Evolutionary conservation across 768 basidiomycete genomes (phyloP), one percentile per base, ranked within the genome.

Genomic region (Clitopilus hobsonii): DNA sequence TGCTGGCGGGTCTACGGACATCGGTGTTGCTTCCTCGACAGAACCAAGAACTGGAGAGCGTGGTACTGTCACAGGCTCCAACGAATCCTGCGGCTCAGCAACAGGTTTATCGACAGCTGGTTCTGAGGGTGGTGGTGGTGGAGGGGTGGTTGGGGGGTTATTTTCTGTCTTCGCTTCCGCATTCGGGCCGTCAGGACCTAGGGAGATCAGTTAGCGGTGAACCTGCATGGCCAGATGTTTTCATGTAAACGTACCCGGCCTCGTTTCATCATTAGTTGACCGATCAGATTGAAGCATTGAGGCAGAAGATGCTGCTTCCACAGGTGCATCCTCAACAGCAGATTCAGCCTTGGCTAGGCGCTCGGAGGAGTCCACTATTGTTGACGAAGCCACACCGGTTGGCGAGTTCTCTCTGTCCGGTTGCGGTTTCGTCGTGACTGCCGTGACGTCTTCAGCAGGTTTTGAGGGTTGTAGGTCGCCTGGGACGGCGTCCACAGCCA

Each of bases 1-100:
- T 23, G 57, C 45, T 7, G 51, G 47, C 14, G 59, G 61, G 49
- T 63, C 61, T 4, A 58, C 45, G 24, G 52, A 38, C 58, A 61
- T 63, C 53, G 54, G 32, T 10, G 51, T 52, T 26, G 54, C 45
- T 27, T 58, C 41, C 10, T 45, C 18, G 10, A 20, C 18, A 22
- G 25, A 59, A 38, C 38, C 25, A 16, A 25, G 27, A 5, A 51
- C 38, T 16, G 36, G 55, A 48, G 59, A 32, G 28, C 52, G 54
- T 30, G 49, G 51, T 49, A 60, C 58, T 25, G 11, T 5, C 16
- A 18, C 36, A 11, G 16, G 5, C 8, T 8, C n/a, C 32, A 16
- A 20, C 16, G 30, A 26, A 14, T 5, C 18, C 50, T 22, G 56
- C 51, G 49, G 48, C 38, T 26, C 23, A 13, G 25, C 6, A 22